phyloP scores from a whole-genome alignment of 306 rosid species.

The Vicia faba region DNA sequence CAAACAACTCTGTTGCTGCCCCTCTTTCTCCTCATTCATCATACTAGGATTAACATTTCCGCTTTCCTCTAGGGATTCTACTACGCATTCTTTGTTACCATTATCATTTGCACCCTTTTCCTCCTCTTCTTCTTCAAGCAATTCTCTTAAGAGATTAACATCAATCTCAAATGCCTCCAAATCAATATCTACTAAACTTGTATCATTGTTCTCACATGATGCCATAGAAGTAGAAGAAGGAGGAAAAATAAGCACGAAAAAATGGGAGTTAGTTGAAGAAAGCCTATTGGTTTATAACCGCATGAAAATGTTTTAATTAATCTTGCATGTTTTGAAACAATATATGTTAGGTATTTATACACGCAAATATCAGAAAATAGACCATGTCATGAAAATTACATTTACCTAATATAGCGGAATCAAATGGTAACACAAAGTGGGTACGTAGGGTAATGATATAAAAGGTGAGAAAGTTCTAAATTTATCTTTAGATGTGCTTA shows the following conservation, averaged over 20 bases:
- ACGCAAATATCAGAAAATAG: constrained; percentile 29
- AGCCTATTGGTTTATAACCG: constrained; percentile 4
- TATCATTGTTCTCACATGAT: constrained; percentile 34
- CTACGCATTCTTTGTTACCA: constrained; percentile 3
- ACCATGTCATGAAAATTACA: constrained; percentile 50
- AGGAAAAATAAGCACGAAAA: not conserved
- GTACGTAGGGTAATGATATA: constrained; percentile 31
- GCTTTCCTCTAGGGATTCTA: constrained; percentile 9
- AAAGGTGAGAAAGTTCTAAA: constrained; percentile 35
- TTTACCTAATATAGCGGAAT: constrained; percentile 52
- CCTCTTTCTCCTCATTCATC: constrained; percentile 1
- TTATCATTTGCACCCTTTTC: not conserved
- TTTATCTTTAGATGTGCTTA: constrained; percentile 30
- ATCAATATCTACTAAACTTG: constrained; percentile 49
- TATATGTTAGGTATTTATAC: constrained; percentile 20
- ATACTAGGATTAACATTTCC: not conserved
- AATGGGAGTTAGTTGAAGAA: constrained; percentile 18
- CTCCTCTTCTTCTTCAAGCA: constrained; percentile 53
- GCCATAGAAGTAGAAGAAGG: constrained; percentile 44
- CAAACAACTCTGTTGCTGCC: not conserved
- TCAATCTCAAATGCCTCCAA: constrained; percentile 61
- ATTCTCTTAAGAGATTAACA: constrained; percentile 57
- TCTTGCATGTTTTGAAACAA: constrained; percentile 14
- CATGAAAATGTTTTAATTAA: constrained; percentile 25
- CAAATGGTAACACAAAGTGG: constrained; percentile 35